A percentile compares a stretch with the other conserved stretches of the same genome.
Conservation (phyloP, 2,329 filamentous ascomycete species). For the Sarocladium oryzae region DNA sequence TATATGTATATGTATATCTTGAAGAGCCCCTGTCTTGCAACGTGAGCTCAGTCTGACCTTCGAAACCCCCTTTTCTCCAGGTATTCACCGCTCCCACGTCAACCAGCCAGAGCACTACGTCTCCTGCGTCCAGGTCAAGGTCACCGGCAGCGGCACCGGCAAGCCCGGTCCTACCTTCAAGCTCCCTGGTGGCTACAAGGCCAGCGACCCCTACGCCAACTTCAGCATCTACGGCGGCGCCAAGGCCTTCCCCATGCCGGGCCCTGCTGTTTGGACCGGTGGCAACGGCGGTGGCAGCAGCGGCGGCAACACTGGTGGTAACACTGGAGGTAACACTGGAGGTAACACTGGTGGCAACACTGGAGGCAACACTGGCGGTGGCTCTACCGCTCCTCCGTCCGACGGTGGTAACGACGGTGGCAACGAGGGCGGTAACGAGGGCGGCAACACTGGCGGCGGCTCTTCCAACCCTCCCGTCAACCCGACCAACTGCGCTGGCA, state of each 20-base stretch:
- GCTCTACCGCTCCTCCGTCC: constrained; percentile 10
- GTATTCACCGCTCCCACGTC: constrained; percentile 18
- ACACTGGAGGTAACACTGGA: constrained; percentile 6
- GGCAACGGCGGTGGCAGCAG: constrained; percentile 5
- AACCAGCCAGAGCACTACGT: constrained; percentile 18
- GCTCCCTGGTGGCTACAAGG: constrained; percentile 24
- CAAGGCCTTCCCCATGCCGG: constrained; percentile 16
- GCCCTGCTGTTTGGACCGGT: constrained; percentile 15
- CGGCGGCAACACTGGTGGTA: background rate
- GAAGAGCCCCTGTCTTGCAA: no score
- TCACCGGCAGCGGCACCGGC: constrained; percentile 15
- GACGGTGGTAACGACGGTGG: constrained; percentile 2
- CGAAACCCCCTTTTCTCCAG: background rate
- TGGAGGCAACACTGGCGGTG: background rate
- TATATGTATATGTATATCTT: no score
- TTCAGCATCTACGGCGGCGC: constrained; percentile 18
- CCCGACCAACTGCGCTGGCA: background rate
- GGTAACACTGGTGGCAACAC: constrained; percentile 3
- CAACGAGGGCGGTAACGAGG: background rate
- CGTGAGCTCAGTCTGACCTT: no score
- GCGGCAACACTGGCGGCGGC: background rate
- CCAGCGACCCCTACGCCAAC: constrained; percentile 17
- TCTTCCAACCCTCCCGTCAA: background rate
- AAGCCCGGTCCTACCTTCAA: constrained; percentile 18
- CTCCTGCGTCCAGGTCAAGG: constrained; percentile 17